Base-by-base conservation (phyloP, 306 rosid species). In the Adenanthera pavonina region DNA sequence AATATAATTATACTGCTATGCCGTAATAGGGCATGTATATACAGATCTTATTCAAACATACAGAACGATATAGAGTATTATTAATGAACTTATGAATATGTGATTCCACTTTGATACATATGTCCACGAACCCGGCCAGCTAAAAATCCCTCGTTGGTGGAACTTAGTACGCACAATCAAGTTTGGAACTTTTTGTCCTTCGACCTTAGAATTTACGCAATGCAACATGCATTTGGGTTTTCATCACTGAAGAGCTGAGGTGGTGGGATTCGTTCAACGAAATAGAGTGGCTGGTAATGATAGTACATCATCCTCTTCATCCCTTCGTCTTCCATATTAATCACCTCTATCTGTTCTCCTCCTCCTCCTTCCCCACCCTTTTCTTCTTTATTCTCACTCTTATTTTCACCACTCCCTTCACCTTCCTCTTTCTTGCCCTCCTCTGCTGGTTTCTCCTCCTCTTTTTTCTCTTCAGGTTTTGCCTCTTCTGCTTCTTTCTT, bases 211-310 rank as follows among this genome's bases (percentile, higher is more conserved):
- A 40, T 72, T 78, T 65, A 94, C 64, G 94, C 86, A 84, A 95
- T 92, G 91, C 88, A 87, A 62, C 97, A 95, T 40, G 98, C 98
- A 84, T 92, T 95, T 15, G 98, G 97, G 77, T 95, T 95, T 89
- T 95, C 98, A 85, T 95, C 97, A 72, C 97, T 95, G 81, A 95
- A 92, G 14, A 95, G 89, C 90, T 92, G 99, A 77, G 97, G 99
- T 1, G 97, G 98, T 19, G 98, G 98, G 76, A 82, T 82, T 74
- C 90, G 70, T 87, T 95, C 94, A 33, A 89, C 86, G 44, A 90
- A 84, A 81, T 92, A 90, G 70, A 89, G 86, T 73, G 98, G 97
- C 13, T 86, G 97, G 34, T 85, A 85, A 59, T 20, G 19, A 4
- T 90, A 73, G 19, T 90, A 75, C 93, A 91, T 90, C 98, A 90